These are phyloP conservation scores for Suhomyces atakaporum DNA, from an alignment of 1,139 yeast species.

Conservation along the genomic window DNA sequence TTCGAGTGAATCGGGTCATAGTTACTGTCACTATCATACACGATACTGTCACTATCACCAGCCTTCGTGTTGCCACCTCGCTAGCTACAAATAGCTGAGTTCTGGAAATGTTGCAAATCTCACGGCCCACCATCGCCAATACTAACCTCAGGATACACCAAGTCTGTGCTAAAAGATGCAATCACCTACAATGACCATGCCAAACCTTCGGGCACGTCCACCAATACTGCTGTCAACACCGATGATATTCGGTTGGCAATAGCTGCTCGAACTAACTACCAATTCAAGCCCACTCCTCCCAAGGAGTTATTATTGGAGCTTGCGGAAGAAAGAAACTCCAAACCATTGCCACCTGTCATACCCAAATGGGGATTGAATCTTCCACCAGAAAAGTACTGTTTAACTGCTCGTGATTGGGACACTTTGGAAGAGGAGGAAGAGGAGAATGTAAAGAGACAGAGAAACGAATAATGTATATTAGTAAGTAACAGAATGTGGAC, in stretches of 20 bases:
- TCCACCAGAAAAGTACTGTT: slow-evolving; percentile 97
- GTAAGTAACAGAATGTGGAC: no score
- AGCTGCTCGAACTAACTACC: slow-evolving; percentile 90
- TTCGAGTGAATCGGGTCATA: no score
- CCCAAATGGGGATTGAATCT: slow-evolving; percentile 90
- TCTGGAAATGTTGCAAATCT: no score
- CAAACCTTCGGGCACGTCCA: slow-evolving; percentile 37
- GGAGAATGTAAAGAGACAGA: slow-evolving; percentile 10
- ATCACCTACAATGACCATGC: slow-evolving; percentile 85
- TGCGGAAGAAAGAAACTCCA: slow-evolving; percentile 88
- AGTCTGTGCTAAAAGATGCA: slow-evolving; percentile 86
- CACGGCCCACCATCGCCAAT: no score
- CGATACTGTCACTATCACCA: no score
- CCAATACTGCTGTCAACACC: slow-evolving; percentile 61
- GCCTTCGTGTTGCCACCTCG: no score
- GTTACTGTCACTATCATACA: no score
- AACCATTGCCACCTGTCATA: slow-evolving; percentile 87
- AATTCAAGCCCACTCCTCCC: slow-evolving; percentile 94
- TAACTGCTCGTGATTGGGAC: slow-evolving; percentile 81
- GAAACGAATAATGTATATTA: slow-evolving; percentile 1
- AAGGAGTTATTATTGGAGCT: slow-evolving; percentile 86
- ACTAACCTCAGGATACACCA: slow-evolving; percentile 63
- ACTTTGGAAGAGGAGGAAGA: slow-evolving; percentile 37
- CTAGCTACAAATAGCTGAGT: no score
- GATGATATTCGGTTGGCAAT: slow-evolving; percentile 93